A percentile compares a stretch with the other conserved stretches of the same genome.
These are phyloP conservation scores for Alternaria sp. DNA, from an alignment of 2,329 filamentous ascomycete genomes.

Conservation along the genomic window DNA sequence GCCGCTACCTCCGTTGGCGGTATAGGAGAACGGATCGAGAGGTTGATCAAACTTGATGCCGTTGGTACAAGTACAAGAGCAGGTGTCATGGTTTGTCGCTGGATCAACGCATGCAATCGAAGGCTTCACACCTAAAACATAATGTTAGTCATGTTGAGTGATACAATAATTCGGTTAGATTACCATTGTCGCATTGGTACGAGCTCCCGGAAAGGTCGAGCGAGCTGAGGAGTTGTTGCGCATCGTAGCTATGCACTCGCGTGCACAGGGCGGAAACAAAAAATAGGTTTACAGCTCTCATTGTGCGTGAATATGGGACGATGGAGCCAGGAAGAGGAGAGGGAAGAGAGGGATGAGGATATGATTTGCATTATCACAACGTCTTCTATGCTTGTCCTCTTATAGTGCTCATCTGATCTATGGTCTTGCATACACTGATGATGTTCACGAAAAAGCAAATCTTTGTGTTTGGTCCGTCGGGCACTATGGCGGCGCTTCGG, in stretches of 20 bases:
- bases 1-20: no score
- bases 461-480: no score
- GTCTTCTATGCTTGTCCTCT: no score
- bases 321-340: no score
- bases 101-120: background rate
- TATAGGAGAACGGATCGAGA: no score
- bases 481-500: no score
- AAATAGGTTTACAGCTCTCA: background rate
- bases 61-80: background rate
- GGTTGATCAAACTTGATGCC: no score
- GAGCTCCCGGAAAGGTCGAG: background rate
- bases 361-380: no score
- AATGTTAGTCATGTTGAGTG: background rate
- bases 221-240: background rate
- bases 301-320: background rate
- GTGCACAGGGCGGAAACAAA: background rate
- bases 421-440: no score
- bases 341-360: no score
- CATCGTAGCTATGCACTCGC: background rate
- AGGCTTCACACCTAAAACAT: background rate
- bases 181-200: background rate
- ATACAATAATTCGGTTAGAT: fast-evolving
- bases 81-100: background rate
- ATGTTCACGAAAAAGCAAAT: no score
- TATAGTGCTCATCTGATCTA: no score